Evolutionary conservation across 139 green algal genomes (phyloP).

Genomic region (Chlamydomonas sp.): DNA sequence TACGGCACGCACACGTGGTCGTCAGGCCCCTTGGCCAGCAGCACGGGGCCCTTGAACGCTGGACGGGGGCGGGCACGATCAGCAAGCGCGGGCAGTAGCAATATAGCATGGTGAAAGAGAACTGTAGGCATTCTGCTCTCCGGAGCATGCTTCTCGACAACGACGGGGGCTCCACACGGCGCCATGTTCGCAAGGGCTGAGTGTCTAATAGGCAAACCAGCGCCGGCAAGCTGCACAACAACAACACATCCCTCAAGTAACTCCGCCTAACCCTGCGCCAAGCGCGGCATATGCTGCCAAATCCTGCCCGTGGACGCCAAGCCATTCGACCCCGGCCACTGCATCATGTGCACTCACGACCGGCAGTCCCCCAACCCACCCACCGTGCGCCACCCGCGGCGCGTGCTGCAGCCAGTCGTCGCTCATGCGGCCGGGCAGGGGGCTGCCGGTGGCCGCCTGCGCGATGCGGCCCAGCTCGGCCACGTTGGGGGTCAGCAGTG

Average conservation of each 20-base stretch:
- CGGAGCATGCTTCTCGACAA: too few relatives aligned
- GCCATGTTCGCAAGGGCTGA: too few relatives aligned
- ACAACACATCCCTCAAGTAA: too few relatives aligned
- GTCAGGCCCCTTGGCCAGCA: conserved; percentile 60
- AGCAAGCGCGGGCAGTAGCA: neutral
- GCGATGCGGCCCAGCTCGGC: conserved; percentile 65
- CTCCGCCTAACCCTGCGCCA: too few relatives aligned
- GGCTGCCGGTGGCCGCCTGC: conserved; percentile 23
- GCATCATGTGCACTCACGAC: neutral
- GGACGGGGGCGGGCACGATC: neutral
- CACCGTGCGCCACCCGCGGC: neutral
- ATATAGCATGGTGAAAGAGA: neutral
- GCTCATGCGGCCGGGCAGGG: conserved; percentile 49
- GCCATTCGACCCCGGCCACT: too few relatives aligned
- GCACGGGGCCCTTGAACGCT: conserved; percentile 50
- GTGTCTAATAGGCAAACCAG: too few relatives aligned
- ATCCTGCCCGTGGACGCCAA: too few relatives aligned
- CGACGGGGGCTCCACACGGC: too few relatives aligned
- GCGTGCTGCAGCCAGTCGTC: conserved; percentile 49
- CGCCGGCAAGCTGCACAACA: too few relatives aligned
- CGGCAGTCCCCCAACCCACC: neutral
- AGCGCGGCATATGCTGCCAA: too few relatives aligned
- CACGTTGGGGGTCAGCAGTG: conserved; percentile 71
- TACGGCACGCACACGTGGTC: conserved; percentile 49
- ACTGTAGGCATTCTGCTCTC: neutral